Evolutionary conservation across 1,139 yeast species (phyloP), one percentile per base, ranked within the genome.

Genomic region (Diutina ranongensis): DNA sequence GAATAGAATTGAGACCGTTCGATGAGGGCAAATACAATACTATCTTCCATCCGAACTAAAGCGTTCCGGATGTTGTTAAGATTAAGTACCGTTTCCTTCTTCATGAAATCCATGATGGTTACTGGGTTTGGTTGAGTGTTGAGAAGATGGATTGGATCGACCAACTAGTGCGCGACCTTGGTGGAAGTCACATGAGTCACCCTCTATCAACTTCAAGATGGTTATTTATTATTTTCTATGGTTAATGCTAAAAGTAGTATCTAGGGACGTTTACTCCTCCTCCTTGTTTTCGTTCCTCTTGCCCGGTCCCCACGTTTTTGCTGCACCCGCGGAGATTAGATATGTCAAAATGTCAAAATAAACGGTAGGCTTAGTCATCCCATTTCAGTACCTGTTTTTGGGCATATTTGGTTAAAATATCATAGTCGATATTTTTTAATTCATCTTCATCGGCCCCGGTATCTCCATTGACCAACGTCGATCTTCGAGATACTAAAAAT

Each of bases 31-130:
- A 89, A 92, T 51, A 92, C 85, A 55, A 92, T 88, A 9, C 97
- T 83, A 62, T 92, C 98, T 58, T 92, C 98, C 96, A 92, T 87
- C 46, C 96, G 78, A 41, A 88, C 82, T 47, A 92, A 70, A 19
- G 89, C 85, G 51, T 76, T 79, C 52, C 98, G 80, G 56, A 92
- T 92, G 62, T 92, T 88, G 56, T 69, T 69, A 51, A 92, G 69
- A 57, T 87, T 77, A 48, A 92, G 73, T 8, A 88, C 97, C 0
- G 95, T 78, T 42, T 81, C 83, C 13, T 95, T 94, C 53, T 80
- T 77, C 62, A 77, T 74, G 61, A 89, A 89, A 63, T 92, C 95
- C 97, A 92, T 88, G 40, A 46, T 12, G 5, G 34, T n/a, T 8
- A 27, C 31, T n/a, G n/a, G n/a, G n/a, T n/a, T n/a, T n/a, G n/a